phyloP scores from a whole-genome alignment of 495 filamentous ascomycete species.

The Aspergillus ellipticus region DNA sequence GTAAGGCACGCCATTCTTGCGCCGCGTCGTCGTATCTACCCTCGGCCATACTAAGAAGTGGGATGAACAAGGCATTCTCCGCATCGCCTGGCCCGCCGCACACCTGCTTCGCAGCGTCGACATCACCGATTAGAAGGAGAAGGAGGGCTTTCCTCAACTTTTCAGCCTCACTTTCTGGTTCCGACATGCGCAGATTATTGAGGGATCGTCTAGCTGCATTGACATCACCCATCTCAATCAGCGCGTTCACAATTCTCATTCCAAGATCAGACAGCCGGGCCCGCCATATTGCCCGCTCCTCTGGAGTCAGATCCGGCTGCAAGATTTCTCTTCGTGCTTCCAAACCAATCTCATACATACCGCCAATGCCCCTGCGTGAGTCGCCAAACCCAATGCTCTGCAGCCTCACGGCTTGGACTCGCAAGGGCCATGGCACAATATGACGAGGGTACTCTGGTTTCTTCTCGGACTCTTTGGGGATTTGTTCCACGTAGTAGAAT shows the following conservation, averaged over 20 bases:
- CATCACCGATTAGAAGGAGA: constrained; percentile 71
- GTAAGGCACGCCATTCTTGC: constrained; percentile 57
- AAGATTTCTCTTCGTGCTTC: constrained; percentile 62
- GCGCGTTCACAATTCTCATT: constrained; percentile 68
- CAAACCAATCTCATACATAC: constrained; percentile 80
- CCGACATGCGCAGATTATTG: constrained; percentile 32
- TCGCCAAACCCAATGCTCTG: constrained; percentile 84
- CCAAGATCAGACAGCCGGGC: constrained; percentile 69
- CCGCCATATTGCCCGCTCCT: constrained; percentile 59
- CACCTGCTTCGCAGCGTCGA: constrained; percentile 58
- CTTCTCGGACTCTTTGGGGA: constrained; percentile 24
- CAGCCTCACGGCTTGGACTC: constrained; percentile 74
- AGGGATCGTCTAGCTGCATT: constrained; percentile 71
- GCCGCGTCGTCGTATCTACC: constrained; percentile 64
- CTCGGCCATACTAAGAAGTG: constrained; percentile 74
- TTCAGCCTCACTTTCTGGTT: constrained; percentile 32
- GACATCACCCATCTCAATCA: constrained; percentile 90
- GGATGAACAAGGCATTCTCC: constrained; percentile 45
- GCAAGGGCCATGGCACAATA: constrained; percentile 82
- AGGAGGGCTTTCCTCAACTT: constrained; percentile 59
- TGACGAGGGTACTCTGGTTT: constrained; percentile 35
- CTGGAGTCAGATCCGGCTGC: constrained; percentile 22
- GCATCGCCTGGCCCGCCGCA: constrained; percentile 20
- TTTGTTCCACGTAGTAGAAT: constrained; percentile 58
- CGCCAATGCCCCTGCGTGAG: constrained; percentile 75